A percentile compares a stretch with the other conserved stretches of the same genome.
Conservation (phyloP, 495 filamentous ascomycete genomes). For the Baudoinia panamericana region DNA sequence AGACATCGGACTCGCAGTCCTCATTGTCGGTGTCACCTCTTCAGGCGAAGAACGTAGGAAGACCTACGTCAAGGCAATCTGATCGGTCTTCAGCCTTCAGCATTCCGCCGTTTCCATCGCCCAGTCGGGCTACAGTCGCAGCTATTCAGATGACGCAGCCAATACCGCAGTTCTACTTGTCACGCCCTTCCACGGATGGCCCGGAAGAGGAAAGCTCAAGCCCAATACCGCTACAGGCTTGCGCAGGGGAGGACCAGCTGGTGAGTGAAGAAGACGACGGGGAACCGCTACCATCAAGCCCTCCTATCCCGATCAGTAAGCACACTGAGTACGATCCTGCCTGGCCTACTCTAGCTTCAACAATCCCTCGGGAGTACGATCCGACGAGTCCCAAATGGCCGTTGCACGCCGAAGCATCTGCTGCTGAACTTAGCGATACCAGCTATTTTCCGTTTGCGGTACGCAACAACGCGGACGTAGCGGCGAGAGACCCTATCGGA, state of each 20-base stretch:
- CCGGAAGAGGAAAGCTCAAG: constrained; percentile 1
- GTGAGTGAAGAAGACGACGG: not conserved
- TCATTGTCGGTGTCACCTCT: constrained; percentile 3
- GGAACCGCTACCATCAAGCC: constrained; percentile 1
- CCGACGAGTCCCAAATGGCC: constrained; percentile 13
- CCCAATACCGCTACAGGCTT: too few species aligned
- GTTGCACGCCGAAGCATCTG: not conserved
- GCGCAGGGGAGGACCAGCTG: too few species aligned
- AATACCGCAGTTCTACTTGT: constrained; percentile 21
- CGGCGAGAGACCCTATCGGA: not conserved
- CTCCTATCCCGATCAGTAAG: constrained; percentile 8
- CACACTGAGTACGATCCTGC: constrained; percentile 14
- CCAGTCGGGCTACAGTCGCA: constrained; percentile 17
- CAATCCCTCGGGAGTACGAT: constrained; percentile 10
- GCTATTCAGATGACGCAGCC: constrained; percentile 6
- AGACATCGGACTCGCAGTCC: constrained; percentile 8
- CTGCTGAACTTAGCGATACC: constrained; percentile 4
- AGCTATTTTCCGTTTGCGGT: constrained; percentile 9
- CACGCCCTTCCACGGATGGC: constrained; percentile 18
- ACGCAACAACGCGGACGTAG: not conserved
- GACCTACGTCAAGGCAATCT: not conserved
- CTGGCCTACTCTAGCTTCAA: constrained; percentile 1
- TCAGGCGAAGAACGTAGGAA: not conserved
- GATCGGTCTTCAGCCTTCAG: constrained; percentile 19
- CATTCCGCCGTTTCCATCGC: constrained; percentile 24